Conservation (phyloP, 352 stramenopile genomes). For the Pythium myriotylum region DNA sequence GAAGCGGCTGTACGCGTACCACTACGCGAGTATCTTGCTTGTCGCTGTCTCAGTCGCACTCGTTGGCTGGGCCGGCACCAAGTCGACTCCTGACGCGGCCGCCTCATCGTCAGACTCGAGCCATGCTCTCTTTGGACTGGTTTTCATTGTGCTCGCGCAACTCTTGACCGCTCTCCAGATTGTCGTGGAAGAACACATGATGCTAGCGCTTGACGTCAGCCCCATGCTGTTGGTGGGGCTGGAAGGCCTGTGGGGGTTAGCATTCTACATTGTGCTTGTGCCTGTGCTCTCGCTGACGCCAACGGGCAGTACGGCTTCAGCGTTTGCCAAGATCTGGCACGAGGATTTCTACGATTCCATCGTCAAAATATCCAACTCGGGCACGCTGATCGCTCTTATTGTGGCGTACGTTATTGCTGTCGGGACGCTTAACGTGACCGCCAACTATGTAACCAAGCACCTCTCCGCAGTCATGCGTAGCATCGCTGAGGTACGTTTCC, state of each 20-base stretch:
- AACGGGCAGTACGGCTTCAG: conserved; percentile 32
- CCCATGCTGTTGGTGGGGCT: conserved; percentile 88
- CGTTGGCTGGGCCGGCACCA: conserved; percentile 63
- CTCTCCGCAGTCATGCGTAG: conserved; percentile 82
- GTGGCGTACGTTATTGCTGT: conserved; percentile 69
- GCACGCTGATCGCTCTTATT: conserved; percentile 56
- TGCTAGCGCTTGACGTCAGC: conserved; percentile 78
- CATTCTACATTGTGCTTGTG: conserved; percentile 73
- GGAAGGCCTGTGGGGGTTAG: conserved; percentile 87
- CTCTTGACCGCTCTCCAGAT: conserved; percentile 88
- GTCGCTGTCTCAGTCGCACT: conserved; percentile 72
- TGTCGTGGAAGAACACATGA: conserved; percentile 90
- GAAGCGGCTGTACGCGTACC: conserved; percentile 82
- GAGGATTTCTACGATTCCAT: conserved; percentile 83
- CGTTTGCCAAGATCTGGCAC: conserved; percentile 76
- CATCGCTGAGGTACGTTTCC: conserved; percentile 65
- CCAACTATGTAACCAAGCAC: conserved; percentile 88
- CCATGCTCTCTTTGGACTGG: conserved; percentile 71
- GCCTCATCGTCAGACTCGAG: conserved; percentile 27
- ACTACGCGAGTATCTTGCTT: conserved; percentile 83
- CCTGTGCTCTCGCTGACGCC: conserved; percentile 72
- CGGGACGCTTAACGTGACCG: conserved; percentile 80
- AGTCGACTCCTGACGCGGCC: background rate
- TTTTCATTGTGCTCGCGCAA: conserved; percentile 80
- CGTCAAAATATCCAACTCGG: conserved; percentile 73